These are phyloP conservation scores for Alternaria sp. DNA, from an alignment of 2,329 filamentous ascomycete species.

Conservation along the genomic window DNA sequence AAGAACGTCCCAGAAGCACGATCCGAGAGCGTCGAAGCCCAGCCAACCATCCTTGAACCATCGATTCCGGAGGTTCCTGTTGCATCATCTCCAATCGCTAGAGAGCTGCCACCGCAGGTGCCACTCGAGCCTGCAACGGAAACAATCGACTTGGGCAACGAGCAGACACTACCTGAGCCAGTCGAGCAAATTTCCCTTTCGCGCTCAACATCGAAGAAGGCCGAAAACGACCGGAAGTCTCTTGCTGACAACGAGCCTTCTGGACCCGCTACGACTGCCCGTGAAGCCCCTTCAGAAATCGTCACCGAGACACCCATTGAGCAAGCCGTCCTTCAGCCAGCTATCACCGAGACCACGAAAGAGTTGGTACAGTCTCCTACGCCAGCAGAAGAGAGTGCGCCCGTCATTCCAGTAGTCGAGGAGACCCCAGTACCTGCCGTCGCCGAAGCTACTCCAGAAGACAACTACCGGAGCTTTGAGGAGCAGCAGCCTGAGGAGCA, in stretches of 20 bases:
- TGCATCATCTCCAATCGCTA: neutral
- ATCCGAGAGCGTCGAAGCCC: neutral
- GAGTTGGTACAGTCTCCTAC: slow-evolving; percentile 6
- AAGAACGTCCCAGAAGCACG: neutral
- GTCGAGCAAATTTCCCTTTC: slow-evolving; percentile 15
- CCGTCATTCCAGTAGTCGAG: neutral
- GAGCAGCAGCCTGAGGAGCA: slow-evolving; percentile 1
- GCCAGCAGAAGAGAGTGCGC: neutral
- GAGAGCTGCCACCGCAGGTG: neutral
- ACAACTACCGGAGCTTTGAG: neutral
- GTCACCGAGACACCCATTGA: neutral
- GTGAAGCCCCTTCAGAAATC: slow-evolving; percentile 1
- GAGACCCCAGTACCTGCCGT: neutral
- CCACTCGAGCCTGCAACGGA: neutral
- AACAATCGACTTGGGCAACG: neutral
- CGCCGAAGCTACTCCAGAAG: neutral
- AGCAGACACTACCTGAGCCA: neutral
- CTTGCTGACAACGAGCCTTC: slow-evolving; percentile 1
- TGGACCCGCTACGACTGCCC: neutral
- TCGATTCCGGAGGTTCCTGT: neutral
- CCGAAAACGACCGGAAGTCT: slow-evolving; percentile 19
- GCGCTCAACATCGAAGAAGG: slow-evolving; percentile 32
- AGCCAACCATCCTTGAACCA: neutral
- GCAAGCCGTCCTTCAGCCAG: neutral
- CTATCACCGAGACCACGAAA: neutral